Evolutionary conservation across 768 basidiomycete genomes (phyloP).

Genomic region (Suillus fuscotomentosus): DNA sequence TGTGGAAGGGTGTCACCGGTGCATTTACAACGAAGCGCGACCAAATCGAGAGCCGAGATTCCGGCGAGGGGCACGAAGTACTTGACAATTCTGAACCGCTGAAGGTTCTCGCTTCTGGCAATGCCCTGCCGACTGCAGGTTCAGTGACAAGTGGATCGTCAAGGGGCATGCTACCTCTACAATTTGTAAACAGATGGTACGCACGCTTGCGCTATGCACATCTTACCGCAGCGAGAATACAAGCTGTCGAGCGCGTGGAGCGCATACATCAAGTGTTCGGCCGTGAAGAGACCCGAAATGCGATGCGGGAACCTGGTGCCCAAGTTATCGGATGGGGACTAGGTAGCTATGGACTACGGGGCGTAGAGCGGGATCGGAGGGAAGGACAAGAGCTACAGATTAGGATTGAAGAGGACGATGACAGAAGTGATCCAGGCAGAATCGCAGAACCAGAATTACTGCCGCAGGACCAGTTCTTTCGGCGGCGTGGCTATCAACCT

Average conservation of each 20-base stretch:
- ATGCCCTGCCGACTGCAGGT: neutral
- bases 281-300: constrained; percentile 25
- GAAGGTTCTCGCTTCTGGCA: constrained; percentile 10
- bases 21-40: constrained; percentile 36
- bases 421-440: neutral
- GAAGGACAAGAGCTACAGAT: constrained; percentile 13
- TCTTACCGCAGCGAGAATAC: constrained; percentile 63
- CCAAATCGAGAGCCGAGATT: neutral
- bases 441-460: constrained; percentile 12
- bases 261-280: constrained; percentile 63
- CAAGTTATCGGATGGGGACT: constrained; percentile 64
- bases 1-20: constrained; percentile 58
- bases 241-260: constrained; percentile 66
- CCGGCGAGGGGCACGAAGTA: neutral
- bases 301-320: constrained; percentile 25
- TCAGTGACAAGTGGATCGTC: neutral
- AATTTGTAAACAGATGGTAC: constrained; percentile 52
- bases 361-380: constrained; percentile 30
- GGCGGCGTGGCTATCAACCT: constrained; percentile 5
- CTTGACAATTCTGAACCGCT: constrained; percentile 7
- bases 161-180: constrained; percentile 12
- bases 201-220: constrained; percentile 67
- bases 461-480: constrained; percentile 13
- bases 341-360: constrained; percentile 60
- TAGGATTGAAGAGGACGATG: constrained; percentile 25